These are phyloP conservation scores for Fusarium secorum DNA, from an alignment of 2,329 filamentous ascomycete species.

Conservation along the genomic window DNA sequence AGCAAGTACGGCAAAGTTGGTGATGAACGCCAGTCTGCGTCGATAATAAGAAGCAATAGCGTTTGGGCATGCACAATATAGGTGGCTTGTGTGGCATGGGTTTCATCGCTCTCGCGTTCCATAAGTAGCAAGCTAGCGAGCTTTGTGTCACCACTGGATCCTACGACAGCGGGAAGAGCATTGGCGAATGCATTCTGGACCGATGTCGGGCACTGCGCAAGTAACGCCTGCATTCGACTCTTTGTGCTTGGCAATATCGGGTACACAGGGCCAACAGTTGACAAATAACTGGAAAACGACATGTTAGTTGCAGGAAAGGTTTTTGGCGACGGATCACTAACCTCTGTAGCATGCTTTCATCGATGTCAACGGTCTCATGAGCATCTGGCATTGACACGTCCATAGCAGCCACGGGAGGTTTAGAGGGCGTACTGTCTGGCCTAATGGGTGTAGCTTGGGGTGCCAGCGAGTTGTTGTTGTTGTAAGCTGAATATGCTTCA, in stretches of 20 bases:
- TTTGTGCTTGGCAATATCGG: constrained; percentile 70
- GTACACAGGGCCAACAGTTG: constrained; percentile 70
- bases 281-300: constrained; percentile 62
- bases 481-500: constrained; percentile 46
- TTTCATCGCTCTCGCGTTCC: constrained; percentile 59
- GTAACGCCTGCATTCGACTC: constrained; percentile 60
- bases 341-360: constrained; percentile 57
- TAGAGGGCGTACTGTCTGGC: constrained; percentile 48
- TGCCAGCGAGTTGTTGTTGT: constrained; percentile 54
- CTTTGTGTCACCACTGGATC: constrained; percentile 52
- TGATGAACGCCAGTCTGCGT: constrained; percentile 64
- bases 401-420: constrained; percentile 46
- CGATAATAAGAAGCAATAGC: constrained; percentile 70
- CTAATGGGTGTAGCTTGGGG: constrained; percentile 55
- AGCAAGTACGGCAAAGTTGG: constrained; percentile 61
- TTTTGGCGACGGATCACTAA: constrained; percentile 41
- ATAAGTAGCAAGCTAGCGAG: constrained; percentile 57
- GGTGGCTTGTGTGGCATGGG: constrained; percentile 49
- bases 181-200: constrained; percentile 71
- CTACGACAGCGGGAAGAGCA: constrained; percentile 63
- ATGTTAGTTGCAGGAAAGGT: constrained; percentile 13
- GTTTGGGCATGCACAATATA: constrained; percentile 71
- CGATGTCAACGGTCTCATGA: constrained; percentile 48
- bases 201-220: constrained; percentile 62
- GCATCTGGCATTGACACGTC: constrained; percentile 48